A percentile compares a stretch with the other conserved stretches of the same genome.
phyloP scores from a whole-genome alignment of 208 protist genomes.

The Wallacemonas sp. region DNA sequence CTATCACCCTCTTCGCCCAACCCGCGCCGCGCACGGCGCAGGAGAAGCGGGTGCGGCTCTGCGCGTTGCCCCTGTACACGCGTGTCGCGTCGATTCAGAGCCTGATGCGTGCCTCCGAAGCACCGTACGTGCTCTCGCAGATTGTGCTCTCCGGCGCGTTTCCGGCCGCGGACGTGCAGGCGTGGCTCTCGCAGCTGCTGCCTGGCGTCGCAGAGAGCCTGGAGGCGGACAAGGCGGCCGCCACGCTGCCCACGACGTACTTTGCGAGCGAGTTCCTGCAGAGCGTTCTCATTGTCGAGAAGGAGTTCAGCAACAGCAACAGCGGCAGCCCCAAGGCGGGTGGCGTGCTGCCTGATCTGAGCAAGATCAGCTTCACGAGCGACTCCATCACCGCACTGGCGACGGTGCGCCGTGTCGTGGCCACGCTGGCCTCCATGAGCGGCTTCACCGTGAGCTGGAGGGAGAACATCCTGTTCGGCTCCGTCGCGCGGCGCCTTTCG shows the following conservation, averaged over 20 bases:
- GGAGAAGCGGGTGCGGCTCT: conserved; percentile 51
- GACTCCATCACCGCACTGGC: conserved; percentile 56
- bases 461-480: conserved; percentile 46
- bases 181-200: conserved; percentile 66
- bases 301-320: conserved; percentile 26
- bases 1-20: conserved; percentile 41
- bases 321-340: conserved; percentile 19
- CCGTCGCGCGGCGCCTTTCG: conserved; percentile 37
- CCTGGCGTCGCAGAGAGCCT: conserved; percentile 52
- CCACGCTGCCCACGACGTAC: conserved; percentile 24
- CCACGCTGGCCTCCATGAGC: conserved; percentile 24
- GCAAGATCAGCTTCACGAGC: conserved; percentile 36
- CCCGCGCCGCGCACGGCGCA: conserved; percentile 75
- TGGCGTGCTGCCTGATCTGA: neutral
- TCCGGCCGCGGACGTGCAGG: conserved; percentile 40
- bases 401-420: conserved; percentile 35
- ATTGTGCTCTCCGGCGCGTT: conserved; percentile 58
- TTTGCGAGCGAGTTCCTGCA: conserved; percentile 62
- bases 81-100: conserved; percentile 41
- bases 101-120: conserved; percentile 23
- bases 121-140: conserved; percentile 38
- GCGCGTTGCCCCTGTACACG: conserved; percentile 65
- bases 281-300: conserved; percentile 37
- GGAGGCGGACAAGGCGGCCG: conserved; percentile 21
- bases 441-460: conserved; percentile 30